Conservation (phyloP, 305 asterid genomes). For the Salvia sclarea region DNA sequence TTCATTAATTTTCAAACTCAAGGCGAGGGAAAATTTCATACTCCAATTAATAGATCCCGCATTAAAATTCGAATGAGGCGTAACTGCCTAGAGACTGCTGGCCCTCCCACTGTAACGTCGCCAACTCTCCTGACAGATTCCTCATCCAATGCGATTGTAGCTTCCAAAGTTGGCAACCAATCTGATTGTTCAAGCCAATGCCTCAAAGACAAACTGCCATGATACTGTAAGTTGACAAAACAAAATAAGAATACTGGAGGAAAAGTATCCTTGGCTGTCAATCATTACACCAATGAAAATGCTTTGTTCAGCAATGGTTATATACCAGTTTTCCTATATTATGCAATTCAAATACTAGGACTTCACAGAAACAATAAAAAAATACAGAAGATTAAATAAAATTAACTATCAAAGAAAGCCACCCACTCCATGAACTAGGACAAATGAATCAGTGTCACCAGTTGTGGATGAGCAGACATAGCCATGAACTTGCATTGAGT, state of each 20-base stretch:
- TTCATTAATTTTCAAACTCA: conserved; percentile 5
- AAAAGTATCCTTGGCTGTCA: no score
- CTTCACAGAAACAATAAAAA: conserved; percentile 14
- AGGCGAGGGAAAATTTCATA: conserved; percentile 40
- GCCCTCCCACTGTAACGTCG: conserved; percentile 92
- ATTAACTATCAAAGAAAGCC: conserved; percentile 23
- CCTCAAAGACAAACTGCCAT: conserved; percentile 88
- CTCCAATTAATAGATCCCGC: conserved; percentile 95
- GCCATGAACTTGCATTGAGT: conserved; percentile 95
- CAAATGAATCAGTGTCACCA: conserved; percentile 59
- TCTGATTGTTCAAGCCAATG: conserved; percentile 96
- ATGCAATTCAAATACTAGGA: conserved; percentile 15
- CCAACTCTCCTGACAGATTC: conserved; percentile 88
- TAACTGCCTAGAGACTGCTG: conserved; percentile 79
- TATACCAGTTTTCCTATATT: background rate
- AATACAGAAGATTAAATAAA: background rate
- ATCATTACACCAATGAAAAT: conserved; percentile 6
- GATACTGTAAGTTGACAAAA: conserved; percentile 54
- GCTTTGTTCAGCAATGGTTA: conserved; percentile 2
- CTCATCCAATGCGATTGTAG: conserved; percentile 89
- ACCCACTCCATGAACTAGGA: conserved; percentile 86
- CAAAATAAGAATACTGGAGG: background rate
- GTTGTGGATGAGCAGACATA: conserved; percentile 71
- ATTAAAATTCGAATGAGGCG: conserved; percentile 81
- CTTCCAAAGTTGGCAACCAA: conserved; percentile 96